Conservation (phyloP, 148 eudicot species). For the Beta vulgaris region DNA sequence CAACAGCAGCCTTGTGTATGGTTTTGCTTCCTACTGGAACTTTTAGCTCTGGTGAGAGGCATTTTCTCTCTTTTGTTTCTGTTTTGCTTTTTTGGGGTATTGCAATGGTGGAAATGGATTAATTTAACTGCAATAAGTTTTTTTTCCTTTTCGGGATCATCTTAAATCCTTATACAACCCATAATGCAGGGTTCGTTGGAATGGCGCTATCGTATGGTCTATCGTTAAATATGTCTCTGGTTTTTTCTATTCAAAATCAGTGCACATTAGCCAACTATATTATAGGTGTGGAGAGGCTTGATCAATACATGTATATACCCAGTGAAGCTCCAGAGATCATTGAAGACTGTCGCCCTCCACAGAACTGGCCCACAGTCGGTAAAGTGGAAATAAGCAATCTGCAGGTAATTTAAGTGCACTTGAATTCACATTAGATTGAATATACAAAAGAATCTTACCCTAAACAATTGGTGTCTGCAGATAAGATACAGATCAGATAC, state of each 20-base stretch:
- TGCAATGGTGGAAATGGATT: no score
- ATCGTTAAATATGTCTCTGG: conserved; percentile 68
- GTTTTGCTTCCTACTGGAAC: conserved; percentile 86
- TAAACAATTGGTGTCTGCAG: conserved; percentile 34
- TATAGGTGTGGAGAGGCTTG: conserved; percentile 84
- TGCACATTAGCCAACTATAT: conserved; percentile 76
- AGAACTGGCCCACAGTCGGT: conserved; percentile 73
- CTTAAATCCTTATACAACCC: background rate
- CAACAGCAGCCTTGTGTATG: conserved; percentile 83
- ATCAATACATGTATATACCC: conserved; percentile 79
- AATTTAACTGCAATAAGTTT: background rate
- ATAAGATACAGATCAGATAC: conserved; percentile 71
- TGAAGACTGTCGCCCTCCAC: conserved; percentile 60
- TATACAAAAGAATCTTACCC: background rate
- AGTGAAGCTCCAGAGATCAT: conserved; percentile 87
- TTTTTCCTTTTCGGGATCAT: background rate
- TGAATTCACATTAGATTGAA: background rate
- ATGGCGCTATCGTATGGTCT: conserved; percentile 97
- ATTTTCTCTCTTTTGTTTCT: background rate
- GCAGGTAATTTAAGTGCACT: conserved; percentile 43
- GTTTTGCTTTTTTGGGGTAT: background rate
- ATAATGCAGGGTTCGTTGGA: conserved; percentile 81
- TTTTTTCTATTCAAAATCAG: conserved; percentile 74
- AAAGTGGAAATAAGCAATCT: conserved; percentile 78
- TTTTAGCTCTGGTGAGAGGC: conserved; percentile 69